These are phyloP conservation scores for Epipyxis sp. DNA, from an alignment of 108 stramenopile species.

Conservation along the genomic window DNA sequence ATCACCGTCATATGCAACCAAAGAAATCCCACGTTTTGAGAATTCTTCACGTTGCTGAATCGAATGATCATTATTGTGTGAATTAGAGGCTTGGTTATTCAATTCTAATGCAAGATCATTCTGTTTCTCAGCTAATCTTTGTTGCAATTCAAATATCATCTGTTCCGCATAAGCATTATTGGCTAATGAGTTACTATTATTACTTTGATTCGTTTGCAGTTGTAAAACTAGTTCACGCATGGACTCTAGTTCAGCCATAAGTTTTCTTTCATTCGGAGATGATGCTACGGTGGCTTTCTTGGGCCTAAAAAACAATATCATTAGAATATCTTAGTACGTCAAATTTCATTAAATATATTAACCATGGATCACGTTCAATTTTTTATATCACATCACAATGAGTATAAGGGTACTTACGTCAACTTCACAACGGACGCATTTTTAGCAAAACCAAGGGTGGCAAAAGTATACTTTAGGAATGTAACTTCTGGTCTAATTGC, in stretches of 20 bases:
- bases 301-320: too few species aligned
- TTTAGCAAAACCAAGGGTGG: slow-evolving; percentile 59
- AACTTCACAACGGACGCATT: slow-evolving; percentile 62
- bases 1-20: slow-evolving; percentile 17
- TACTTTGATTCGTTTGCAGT: not conserved
- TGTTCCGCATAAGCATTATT: slow-evolving; percentile 31
- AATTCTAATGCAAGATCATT: not conserved
- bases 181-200: too few species aligned
- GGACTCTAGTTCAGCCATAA: slow-evolving; percentile 25
- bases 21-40: slow-evolving; percentile 15
- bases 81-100: not conserved
- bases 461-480: slow-evolving; percentile 60
- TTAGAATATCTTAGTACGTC: too few species aligned
- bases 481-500: slow-evolving; percentile 62
- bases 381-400: too few species aligned
- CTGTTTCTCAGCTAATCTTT: slow-evolving; percentile 17
- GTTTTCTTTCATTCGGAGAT: slow-evolving; percentile 33
- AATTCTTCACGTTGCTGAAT: slow-evolving; percentile 22
- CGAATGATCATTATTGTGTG: not conserved
- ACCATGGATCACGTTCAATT: too few species aligned
- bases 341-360: too few species aligned
- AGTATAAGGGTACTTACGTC: too few species aligned
- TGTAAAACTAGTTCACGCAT: slow-evolving; percentile 22
- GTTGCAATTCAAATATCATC: slow-evolving; percentile 26
- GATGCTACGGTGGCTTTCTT: slow-evolving; percentile 60